Percentiles rank a stretch among this genome's conserved stretches.
Conservation (phyloP, 768 basidiomycete species). For the Mycena maculata region DNA sequence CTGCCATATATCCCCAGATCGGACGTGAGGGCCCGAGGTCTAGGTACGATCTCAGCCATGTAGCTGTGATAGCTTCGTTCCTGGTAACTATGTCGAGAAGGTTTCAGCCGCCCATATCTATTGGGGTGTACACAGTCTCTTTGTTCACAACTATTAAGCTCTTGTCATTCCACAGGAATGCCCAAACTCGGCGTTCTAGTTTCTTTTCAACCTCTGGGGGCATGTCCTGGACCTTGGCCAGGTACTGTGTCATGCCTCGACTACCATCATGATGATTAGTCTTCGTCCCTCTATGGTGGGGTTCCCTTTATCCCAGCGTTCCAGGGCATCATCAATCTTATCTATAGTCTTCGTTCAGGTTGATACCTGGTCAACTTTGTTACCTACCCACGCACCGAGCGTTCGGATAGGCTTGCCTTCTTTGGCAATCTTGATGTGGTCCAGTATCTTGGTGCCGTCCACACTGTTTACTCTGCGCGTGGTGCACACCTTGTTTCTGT, state of each 20-base stretch:
- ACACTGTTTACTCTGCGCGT: not conserved
- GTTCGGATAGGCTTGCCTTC: constrained; percentile 20
- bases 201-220: constrained; percentile 20
- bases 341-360: constrained; percentile 5
- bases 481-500: not conserved
- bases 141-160: not conserved
- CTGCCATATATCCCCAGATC: constrained; percentile 13
- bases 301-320: constrained; percentile 23
- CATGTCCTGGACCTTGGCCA: constrained; percentile 44
- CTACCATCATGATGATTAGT: constrained; percentile 25
- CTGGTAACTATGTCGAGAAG: too few species aligned
- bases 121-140: constrained; percentile 17
- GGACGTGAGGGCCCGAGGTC: constrained; percentile 2
- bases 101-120: too few species aligned
- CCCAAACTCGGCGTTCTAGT: not conserved
- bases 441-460: constrained; percentile 1
- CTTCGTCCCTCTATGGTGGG: constrained; percentile 28
- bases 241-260: constrained; percentile 36
- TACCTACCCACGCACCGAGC: constrained; percentile 24
- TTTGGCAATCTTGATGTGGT: constrained; percentile 5
- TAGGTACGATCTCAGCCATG: constrained; percentile 29
- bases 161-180: constrained; percentile 28
- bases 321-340: constrained; percentile 16
- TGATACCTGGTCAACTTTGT: not conserved
- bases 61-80: constrained; percentile 28